phyloP scores from a whole-genome alignment of 2,329 filamentous ascomycete species.

The Albifimbria verrucaria region DNA sequence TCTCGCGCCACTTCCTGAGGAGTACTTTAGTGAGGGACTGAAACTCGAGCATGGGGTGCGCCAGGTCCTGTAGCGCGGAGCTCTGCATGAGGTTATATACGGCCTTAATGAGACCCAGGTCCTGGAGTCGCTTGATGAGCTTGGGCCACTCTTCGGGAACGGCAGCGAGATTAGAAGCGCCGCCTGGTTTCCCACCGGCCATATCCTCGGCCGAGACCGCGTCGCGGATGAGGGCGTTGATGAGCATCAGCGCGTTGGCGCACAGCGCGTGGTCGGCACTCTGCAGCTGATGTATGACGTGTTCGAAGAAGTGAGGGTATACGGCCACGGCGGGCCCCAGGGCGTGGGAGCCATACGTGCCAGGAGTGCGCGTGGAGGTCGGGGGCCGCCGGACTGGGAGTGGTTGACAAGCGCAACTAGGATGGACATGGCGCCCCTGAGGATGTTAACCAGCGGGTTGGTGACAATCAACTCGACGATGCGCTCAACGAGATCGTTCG shows the following conservation, averaged over 20 bases:
- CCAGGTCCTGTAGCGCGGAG: constrained; percentile 84
- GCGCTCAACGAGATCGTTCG: constrained; percentile 66
- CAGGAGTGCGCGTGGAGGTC: constrained; percentile 39
- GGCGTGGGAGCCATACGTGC: constrained; percentile 81
- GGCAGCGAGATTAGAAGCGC: constrained; percentile 10
- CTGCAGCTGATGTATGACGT: constrained; percentile 85
- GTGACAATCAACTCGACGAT: constrained; percentile 91
- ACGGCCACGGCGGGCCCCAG: constrained; percentile 88
- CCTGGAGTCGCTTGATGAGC: constrained; percentile 90
- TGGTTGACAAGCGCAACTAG: constrained; percentile 90
- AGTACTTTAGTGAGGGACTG: constrained; percentile 87
- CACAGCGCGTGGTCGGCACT: constrained; percentile 94
- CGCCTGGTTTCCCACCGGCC: constrained; percentile 19
- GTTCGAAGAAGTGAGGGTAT: constrained; percentile 91
- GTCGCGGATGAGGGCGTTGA: constrained; percentile 93
- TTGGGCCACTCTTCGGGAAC: constrained; percentile 79
- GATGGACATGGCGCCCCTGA: constrained; percentile 94
- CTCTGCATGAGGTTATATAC: constrained; percentile 95
- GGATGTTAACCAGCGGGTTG: constrained; percentile 94
- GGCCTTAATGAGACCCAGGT: constrained; percentile 86
- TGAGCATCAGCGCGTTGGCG: constrained; percentile 89
- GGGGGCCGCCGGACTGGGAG: constrained; percentile 57
- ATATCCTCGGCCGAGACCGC: constrained; percentile 74
- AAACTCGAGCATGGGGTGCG: constrained; percentile 87
- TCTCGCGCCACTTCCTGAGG: constrained; percentile 82